Percentiles rank a stretch among this genome's conserved stretches.
Conservation (phyloP, 2,329 filamentous ascomycete species). For the Graphiopsis chlorocephala region DNA sequence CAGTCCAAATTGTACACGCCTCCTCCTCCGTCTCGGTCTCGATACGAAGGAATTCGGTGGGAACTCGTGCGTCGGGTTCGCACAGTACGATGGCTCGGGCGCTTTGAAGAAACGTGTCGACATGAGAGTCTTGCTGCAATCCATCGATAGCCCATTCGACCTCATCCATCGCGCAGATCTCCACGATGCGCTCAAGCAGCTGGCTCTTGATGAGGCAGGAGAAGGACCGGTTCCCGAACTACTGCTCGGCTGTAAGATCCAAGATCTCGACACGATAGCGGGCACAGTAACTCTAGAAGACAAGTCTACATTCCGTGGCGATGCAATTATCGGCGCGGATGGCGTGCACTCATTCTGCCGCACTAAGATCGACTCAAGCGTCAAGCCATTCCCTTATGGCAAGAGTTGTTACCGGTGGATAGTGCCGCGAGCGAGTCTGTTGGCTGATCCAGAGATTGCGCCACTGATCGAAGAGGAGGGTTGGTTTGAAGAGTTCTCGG, state of each 20-base stretch:
- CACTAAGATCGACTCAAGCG: slow-evolving; percentile 22
- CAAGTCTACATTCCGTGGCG: slow-evolving; percentile 25
- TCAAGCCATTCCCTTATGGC: slow-evolving; percentile 38
- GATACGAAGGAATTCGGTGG: slow-evolving; percentile 8
- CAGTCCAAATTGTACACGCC: slow-evolving; percentile 59
- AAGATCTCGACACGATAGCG: slow-evolving; percentile 22
- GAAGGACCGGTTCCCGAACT: slow-evolving; percentile 26
- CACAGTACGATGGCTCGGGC: slow-evolving; percentile 14
- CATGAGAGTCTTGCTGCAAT: background rate
- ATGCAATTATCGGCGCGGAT: slow-evolving; percentile 21
- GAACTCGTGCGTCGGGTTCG: slow-evolving; percentile 18
- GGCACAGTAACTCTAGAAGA: slow-evolving; percentile 28
- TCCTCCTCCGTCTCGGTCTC: slow-evolving; percentile 42
- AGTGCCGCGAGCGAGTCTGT: slow-evolving; percentile 35
- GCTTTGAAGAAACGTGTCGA: slow-evolving; percentile 14
- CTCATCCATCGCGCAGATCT: slow-evolving; percentile 52
- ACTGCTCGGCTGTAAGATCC: slow-evolving; percentile 23
- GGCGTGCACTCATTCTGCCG: slow-evolving; percentile 24
- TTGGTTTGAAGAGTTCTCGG: slow-evolving; percentile 3
- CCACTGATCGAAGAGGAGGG: background rate
- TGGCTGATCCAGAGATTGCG: background rate
- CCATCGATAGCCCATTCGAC: slow-evolving; percentile 30
- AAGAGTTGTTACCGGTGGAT: slow-evolving; percentile 60
- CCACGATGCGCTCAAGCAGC: slow-evolving; percentile 40
- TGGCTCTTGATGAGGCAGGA: slow-evolving; percentile 22